These are phyloP conservation scores for Stenocarpella maydis DNA, from an alignment of 2,329 filamentous ascomycete species.

Conservation along the genomic window DNA sequence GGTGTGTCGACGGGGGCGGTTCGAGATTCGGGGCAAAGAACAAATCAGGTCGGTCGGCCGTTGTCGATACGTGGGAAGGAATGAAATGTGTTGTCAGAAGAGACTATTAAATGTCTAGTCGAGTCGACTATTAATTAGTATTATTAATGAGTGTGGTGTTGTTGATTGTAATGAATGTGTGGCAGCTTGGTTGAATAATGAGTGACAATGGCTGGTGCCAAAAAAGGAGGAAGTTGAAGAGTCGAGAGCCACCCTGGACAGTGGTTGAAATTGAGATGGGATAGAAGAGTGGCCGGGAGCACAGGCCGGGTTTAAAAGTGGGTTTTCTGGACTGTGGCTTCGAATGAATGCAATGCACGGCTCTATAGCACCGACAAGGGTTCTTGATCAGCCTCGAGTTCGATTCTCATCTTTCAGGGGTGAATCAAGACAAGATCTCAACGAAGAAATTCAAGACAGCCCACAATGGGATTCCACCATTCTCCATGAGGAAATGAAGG, in stretches of 20 bases:
- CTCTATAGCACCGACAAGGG: constrained; percentile 37
- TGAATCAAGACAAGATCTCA: constrained; percentile 37
- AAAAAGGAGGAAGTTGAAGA: constrained; percentile 43
- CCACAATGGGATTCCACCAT: constrained; percentile 30
- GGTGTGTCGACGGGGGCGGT: constrained; percentile 34
- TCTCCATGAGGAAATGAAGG: constrained; percentile 34
- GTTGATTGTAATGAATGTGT: constrained; percentile 47
- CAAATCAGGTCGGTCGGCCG: constrained; percentile 39
- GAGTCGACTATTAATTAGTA: constrained; percentile 61
- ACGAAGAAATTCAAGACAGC: constrained; percentile 33
- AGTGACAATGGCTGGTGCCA: constrained; percentile 64
- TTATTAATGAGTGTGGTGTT: constrained; percentile 66
- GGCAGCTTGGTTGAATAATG: constrained; percentile 53
- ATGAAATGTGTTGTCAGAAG: constrained; percentile 23
- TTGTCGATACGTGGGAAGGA: constrained; percentile 19
- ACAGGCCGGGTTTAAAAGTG: constrained; percentile 37
- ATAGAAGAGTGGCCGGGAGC: constrained; percentile 37
- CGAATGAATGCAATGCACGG: constrained; percentile 35
- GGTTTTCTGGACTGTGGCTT: constrained; percentile 33
- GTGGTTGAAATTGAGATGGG: constrained; percentile 34
- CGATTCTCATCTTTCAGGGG: constrained; percentile 36
- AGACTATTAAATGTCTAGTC: constrained; percentile 49
- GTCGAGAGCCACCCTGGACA: constrained; percentile 32
- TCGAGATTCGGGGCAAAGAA: constrained; percentile 41
- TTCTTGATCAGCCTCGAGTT: constrained; percentile 37